These are phyloP conservation scores for Candida tallmaniae DNA, from an alignment of 805 yeast species.

Conservation along the genomic window DNA sequence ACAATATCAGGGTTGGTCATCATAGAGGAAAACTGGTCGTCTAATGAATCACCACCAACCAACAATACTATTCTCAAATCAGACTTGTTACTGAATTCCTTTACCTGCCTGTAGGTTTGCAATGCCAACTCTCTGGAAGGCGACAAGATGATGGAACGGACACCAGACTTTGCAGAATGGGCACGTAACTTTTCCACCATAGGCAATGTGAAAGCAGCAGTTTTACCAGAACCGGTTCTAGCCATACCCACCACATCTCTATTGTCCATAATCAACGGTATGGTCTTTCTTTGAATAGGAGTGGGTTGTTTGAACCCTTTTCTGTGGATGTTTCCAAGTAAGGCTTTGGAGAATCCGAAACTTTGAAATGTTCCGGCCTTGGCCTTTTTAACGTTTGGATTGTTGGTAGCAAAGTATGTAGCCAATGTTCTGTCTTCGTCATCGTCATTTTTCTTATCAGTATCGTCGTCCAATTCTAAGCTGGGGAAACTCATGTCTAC, in stretches of 20 bases:
- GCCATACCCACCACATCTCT: slow-evolving; percentile 99
- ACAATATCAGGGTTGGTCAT: slow-evolving; percentile 91
- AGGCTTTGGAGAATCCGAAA: slow-evolving; percentile 75
- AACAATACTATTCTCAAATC: slow-evolving; percentile 75
- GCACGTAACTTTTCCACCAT: slow-evolving; percentile 77
- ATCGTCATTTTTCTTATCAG: too few species aligned
- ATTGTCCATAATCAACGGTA: slow-evolving; percentile 81
- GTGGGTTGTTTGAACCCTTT: slow-evolving; percentile 96
- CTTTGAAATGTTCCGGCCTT: slow-evolving; percentile 84
- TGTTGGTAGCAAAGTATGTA: slow-evolving; percentile 36
- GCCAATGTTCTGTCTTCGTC: slow-evolving; percentile 16
- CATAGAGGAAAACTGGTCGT: slow-evolving; percentile 91
- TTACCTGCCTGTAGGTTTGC: slow-evolving; percentile 85
- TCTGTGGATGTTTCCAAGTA: slow-evolving; percentile 64
- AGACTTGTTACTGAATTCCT: slow-evolving; percentile 81
- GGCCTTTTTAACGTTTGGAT: slow-evolving; percentile 50
- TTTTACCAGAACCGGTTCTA: slow-evolving; percentile 97
- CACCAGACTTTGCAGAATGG: slow-evolving; percentile 85
- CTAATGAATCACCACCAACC: slow-evolving; percentile 98
- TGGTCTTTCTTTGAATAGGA: slow-evolving; percentile 94
- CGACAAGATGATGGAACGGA: slow-evolving; percentile 81
- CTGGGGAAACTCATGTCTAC: slow-evolving; percentile 39
- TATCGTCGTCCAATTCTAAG: slow-evolving; percentile 50
- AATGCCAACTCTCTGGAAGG: slow-evolving; percentile 96
- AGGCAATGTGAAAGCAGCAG: slow-evolving; percentile 94